Evolutionary conservation across 768 basidiomycete genomes (phyloP), one percentile per base, ranked within the genome.

Genomic region (Leucocoprinus leucothites): DNA sequence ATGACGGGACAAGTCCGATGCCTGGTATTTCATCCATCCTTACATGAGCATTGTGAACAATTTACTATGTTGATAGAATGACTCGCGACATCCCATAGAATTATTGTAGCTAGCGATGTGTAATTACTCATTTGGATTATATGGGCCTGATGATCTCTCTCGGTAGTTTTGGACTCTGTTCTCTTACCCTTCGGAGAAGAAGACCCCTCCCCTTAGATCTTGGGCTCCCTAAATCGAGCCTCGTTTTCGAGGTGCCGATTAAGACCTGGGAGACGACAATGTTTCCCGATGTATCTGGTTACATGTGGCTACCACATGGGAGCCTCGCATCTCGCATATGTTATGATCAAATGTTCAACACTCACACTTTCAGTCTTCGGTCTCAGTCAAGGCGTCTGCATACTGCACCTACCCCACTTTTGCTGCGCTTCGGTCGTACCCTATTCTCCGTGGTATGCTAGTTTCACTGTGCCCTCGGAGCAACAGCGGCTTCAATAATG

Each of bases 241-340:
- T 83, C 80, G 59, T 86, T 75, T 7, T 75, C 73, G 40, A 86
- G 68, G 63, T 83, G 86, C 3, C 82, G 75, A 7, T 70, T 76
- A 57, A 80, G 80, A 1, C 84, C 77, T 47, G 72, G 73, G 3
- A 67, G 65, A 44, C 77, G 73, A n/a, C n/a, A n/a, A 61, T 84
- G 75, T 43, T 70, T 62, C 25, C 58, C 53, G 28, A 58, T 43
- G 63, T 65, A 44, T 28, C 38, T 28, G n/a, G 31, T 26, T 6
- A 2, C 18, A 34, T 46, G 5, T 21, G 14, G 21, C 25, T 28
- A 18, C n/a, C n/a, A n/a, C n/a, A n/a, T n/a, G n/a, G n/a, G n/a
- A n/a, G n/a, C n/a, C n/a, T n/a, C n/a, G n/a, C n/a, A n/a, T n/a
- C n/a, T n/a, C n/a, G 54, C 51, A 59, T 53, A 13, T 44, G 2